Percentiles rank a stretch among this genome's conserved stretches.
These are phyloP conservation scores for Fusarium solani-melongenae DNA, from an alignment of 2,329 filamentous ascomycete species.

Conservation along the genomic window DNA sequence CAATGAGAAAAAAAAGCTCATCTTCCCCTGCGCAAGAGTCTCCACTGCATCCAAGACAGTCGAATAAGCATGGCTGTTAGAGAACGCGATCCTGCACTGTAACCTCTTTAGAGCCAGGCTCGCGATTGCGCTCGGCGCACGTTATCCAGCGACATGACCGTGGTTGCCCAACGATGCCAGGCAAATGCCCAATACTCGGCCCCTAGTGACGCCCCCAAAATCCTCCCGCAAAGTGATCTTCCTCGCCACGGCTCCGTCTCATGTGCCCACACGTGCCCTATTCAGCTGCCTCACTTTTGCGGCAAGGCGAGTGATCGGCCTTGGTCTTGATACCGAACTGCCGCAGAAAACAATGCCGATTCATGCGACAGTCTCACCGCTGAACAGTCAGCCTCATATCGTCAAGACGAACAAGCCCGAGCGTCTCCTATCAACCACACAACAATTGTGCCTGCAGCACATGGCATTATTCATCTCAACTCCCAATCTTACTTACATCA, in stretches of 20 bases:
- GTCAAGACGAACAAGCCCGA: conserved; percentile 15
- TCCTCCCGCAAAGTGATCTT: conserved; percentile 4
- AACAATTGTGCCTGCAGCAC: conserved; percentile 15
- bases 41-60: conserved; percentile 4
- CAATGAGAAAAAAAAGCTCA: neutral
- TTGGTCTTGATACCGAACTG: neutral
- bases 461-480: conserved; percentile 26
- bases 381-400: neutral
- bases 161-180: conserved; percentile 1
- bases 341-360: neutral
- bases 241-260: neutral
- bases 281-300: neutral
- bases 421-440: conserved; percentile 5
- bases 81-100: conserved; percentile 6
- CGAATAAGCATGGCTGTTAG: conserved; percentile 9
- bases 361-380: conserved; percentile 10
- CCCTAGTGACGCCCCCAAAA: neutral
- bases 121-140: conserved; percentile 13
- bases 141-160: neutral
- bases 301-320: neutral
- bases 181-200: conserved; percentile 4
- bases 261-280: conserved; percentile 23
- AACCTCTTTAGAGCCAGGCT: conserved; percentile 11
- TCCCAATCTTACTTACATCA: conserved; percentile 12
- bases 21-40: conserved; percentile 14